Conservation (phyloP, 345 rosid species). For the Passiflora organensis region DNA sequence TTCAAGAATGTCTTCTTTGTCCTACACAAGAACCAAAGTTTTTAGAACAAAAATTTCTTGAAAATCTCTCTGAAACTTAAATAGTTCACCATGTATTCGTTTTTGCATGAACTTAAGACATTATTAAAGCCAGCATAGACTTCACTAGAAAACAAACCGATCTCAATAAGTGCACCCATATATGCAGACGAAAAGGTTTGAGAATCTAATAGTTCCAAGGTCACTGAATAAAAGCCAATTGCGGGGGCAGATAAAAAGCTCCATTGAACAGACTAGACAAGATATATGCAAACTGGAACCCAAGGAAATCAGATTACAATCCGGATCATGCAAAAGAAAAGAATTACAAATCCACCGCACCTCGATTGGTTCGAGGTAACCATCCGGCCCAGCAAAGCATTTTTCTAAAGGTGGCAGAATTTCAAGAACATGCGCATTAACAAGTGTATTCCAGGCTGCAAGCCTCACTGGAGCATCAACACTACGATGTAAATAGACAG, state of each 20-base stretch:
- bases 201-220: too few relatives aligned
- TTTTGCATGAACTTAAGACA: neutral
- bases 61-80: neutral
- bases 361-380: constrained; percentile 83
- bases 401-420: constrained; percentile 71
- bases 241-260: neutral
- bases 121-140: neutral
- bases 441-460: constrained; percentile 64
- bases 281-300: neutral
- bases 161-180: neutral
- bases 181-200: too few relatives aligned
- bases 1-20: constrained; percentile 61
- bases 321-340: neutral
- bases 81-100: neutral
- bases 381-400: constrained; percentile 57
- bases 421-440: constrained; percentile 67
- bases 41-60: neutral
- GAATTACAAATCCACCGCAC: constrained; percentile 25
- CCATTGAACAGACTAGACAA: neutral
- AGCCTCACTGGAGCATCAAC: constrained; percentile 63
- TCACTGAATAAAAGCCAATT: neutral
- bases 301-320: neutral
- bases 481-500: constrained; percentile 57
- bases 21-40: constrained; percentile 33
- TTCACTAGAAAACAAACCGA: neutral